Conservation (phyloP, 306 rosid genomes). For the Canavalia ensiformis region DNA sequence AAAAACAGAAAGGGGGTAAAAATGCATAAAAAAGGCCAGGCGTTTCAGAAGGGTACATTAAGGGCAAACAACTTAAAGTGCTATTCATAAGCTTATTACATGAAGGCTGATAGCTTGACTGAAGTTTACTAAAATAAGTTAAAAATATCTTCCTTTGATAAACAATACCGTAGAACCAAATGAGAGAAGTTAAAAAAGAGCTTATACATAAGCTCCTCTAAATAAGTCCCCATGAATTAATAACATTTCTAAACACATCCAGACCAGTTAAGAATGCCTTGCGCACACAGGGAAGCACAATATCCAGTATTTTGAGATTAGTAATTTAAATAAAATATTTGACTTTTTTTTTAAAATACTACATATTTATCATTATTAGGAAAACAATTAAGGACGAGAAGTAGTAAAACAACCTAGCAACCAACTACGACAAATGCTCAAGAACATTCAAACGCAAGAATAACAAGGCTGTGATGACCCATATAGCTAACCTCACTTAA, state of each 20-base stretch:
- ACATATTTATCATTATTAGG: too few relatives aligned
- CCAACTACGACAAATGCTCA: too few relatives aligned
- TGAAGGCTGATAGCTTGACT: neutral
- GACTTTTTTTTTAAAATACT: too few relatives aligned
- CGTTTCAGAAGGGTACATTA: neutral
- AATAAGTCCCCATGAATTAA: neutral
- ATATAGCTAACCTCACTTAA: too few relatives aligned
- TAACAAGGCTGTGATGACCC: too few relatives aligned
- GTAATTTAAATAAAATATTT: neutral
- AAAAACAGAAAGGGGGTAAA: neutral
- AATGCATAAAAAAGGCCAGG: constrained; percentile 2
- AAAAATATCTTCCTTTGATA: neutral
- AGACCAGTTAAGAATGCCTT: neutral
- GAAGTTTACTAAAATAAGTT: neutral
- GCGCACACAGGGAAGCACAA: too few relatives aligned
- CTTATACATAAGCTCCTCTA: too few relatives aligned
- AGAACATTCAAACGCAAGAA: too few relatives aligned
- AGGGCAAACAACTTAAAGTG: too few relatives aligned
- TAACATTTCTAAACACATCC: constrained; percentile 21
- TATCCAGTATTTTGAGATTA: neutral
- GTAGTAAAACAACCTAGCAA: too few relatives aligned
- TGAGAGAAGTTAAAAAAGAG: too few relatives aligned
- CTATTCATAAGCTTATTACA: neutral
- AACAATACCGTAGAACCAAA: neutral
- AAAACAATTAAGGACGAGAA: too few relatives aligned